Evolutionary conservation across 345 rosid species (phyloP), one percentile per base, ranked within the genome.

Genomic region (Sapria himalayana): DNA sequence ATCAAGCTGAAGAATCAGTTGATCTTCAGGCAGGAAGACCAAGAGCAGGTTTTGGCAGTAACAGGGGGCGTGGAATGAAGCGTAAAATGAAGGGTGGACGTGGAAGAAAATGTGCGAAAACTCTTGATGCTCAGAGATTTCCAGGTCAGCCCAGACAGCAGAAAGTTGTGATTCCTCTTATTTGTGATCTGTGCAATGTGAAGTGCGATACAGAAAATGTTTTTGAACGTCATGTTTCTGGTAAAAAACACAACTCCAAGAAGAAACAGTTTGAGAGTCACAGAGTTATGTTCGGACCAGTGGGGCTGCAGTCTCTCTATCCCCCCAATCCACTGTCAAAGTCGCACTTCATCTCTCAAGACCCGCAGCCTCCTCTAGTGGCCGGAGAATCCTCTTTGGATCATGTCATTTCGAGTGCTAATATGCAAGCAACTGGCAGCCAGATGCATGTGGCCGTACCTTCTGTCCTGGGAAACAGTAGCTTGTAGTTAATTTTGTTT

Each of bases 181-280:
- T 57, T 12, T 61, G 72, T 15, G 57, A 48, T 24, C 15, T 61
- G 34, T 61, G 64, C 57, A 61, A 61, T 42, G 56, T 54, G 49
- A 54, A 51, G 52, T 65, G 71, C 18, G 49, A 57, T 40, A 54
- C 61, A 10, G 19, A 23, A 25, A 61, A 57, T 40, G 61, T 57
- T 43, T 45, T 65, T 18, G 49, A 47, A 42, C 15, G 46, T 33
- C 71, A 65, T 57, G 41, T 57, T 37, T 53, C 61, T 42, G 72
- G 72, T 32, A 55, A 55, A 50, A 66, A 58, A 41, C 59, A 61
- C 33, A 37, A 58, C 14, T 55, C 67, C 18, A 66, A 55, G 49
- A 31, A 40, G 41, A 61, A 58, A 41, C 48, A 51, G 25, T 54
- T 45, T 45, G 45, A 59, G 44, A 55, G 57, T 25, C 61, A 47